Evolutionary conservation across 352 stramenopile species (phyloP), one percentile per base, ranked within the genome.

Genomic region (Pythium utonaiense): DNA sequence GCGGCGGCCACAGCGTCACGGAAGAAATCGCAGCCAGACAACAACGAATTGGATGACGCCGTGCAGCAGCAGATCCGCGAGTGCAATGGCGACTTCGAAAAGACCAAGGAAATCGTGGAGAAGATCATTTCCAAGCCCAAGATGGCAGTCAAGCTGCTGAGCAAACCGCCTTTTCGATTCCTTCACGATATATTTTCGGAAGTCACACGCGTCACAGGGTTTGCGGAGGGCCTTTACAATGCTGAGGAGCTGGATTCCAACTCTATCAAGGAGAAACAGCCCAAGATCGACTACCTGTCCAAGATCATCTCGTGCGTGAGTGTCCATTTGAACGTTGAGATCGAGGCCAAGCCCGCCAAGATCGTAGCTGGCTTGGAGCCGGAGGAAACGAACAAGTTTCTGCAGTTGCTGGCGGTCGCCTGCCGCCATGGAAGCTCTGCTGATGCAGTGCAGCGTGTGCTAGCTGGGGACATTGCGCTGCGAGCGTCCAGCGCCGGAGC

Each of bases 311-410:
- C 69, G 16, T 98, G 95, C 56, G 78, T 98, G 34, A 96, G 78
- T 51, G 93, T 70, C 44, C 83, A 95, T 36, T 66, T 98, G 14
- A 94, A 93, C 57, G 85, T 83, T 12, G 60, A 80, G 8, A 70
- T 97, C 19, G 80, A 95, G 25, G 88, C 87, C 21, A 81, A 80
- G 40, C 76, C 89, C 14, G 74, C 57, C n/a, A 96, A 95, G 60
- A 94, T 97, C 53, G 89, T 98, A 17, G 90, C 93, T 3, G 96
- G 95, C 16, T 74, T 98, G 16, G 94, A 98, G 45, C 69, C 93
- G 2, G 93, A 98, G 49, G 91, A 93, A 48, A 99, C 95, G 19
- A 97, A 97, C 73, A 91, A 90, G 59, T 90, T 98, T 34, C 65
- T 98, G 24, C 95, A 98, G 69, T 59, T 98, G 6, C 64, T 98